A percentile compares a stretch with the other conserved stretches of the same genome.
phyloP scores from a whole-genome alignment of 2,329 filamentous ascomycete species.

The Kalmusia sp. region DNA sequence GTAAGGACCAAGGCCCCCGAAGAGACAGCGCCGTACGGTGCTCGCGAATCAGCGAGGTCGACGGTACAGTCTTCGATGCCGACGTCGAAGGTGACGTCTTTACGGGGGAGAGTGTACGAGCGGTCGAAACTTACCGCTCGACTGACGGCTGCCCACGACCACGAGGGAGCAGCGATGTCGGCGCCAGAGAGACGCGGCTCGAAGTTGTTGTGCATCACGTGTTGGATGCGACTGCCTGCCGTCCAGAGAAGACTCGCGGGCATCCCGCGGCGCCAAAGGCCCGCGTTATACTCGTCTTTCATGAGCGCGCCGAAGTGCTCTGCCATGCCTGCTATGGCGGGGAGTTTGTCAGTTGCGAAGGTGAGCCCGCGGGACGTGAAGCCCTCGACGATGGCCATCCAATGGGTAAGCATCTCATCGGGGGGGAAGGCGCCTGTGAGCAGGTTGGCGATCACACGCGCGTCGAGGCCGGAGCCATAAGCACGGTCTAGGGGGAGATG shows the following conservation, averaged over 20 bases:
- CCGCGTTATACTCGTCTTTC: constrained; percentile 3
- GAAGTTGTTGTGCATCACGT: neutral
- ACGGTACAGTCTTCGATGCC: neutral
- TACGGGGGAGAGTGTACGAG: neutral
- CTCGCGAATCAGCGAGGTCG: neutral
- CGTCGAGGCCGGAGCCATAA: constrained; percentile 1
- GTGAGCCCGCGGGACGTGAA: neutral
- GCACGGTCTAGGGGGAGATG: neutral
- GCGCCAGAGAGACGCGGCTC: neutral
- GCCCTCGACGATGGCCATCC: neutral
- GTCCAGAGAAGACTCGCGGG: constrained; percentile 2
- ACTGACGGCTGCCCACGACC: constrained; percentile 4
- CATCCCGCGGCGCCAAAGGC: neutral
- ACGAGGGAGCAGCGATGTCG: neutral
- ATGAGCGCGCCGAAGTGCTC: neutral
- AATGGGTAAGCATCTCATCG: neutral
- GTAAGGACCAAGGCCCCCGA: neutral
- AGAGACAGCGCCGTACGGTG: neutral
- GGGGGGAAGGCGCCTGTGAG: neutral
- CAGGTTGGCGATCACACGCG: neutral
- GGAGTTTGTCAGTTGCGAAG: constrained; percentile 4
- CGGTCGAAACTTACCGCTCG: neutral
- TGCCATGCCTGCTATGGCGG: constrained; percentile 6
- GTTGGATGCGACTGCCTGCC: neutral
- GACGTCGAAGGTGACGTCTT: neutral